A percentile compares a stretch with the other conserved stretches of the same genome.
Evolutionary conservation across 139 green algal genomes (phyloP).

Genomic region (Ettlia oleoabundans): DNA sequence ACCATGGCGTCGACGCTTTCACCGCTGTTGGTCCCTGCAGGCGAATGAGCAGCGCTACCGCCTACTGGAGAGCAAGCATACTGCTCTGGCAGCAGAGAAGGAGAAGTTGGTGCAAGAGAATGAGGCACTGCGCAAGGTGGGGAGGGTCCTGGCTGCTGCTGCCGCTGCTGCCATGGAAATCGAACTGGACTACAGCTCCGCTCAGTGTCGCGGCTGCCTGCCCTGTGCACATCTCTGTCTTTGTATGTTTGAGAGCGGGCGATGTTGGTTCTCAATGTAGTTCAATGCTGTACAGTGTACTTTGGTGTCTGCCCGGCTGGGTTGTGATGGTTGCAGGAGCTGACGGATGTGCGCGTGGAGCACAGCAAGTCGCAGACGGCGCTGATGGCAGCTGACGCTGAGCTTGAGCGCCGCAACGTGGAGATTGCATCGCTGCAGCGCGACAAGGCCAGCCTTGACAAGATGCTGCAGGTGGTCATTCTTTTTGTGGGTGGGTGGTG

Average conservation of each 20-base stretch:
- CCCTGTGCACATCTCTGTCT: too few species aligned
- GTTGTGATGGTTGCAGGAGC: too few species aligned
- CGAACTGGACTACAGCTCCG: too few species aligned
- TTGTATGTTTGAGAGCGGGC: too few species aligned
- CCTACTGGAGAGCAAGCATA: constrained; percentile 45
- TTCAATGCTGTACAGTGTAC: too few species aligned
- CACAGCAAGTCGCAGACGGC: constrained; percentile 45
- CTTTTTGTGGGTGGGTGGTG: too few species aligned
- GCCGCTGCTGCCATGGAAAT: too few species aligned
- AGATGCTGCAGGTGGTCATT: constrained; percentile 47
- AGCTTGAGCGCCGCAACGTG: constrained; percentile 39
- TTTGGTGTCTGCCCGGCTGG: too few species aligned
- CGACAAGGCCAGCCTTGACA: constrained; percentile 50
- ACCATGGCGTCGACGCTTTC: too few species aligned
- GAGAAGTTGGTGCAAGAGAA: constrained; percentile 46
- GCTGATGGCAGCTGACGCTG: constrained; percentile 42
- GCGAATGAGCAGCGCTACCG: constrained; percentile 60
- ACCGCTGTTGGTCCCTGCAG: constrained; percentile 12
- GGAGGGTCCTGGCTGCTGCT: too few species aligned
- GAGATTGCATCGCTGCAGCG: constrained; percentile 39
- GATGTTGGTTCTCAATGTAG: too few species aligned
- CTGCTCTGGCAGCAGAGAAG: constrained; percentile 39
- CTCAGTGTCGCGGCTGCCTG: too few species aligned
- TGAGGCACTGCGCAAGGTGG: constrained; percentile 23
- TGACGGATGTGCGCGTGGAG: constrained; percentile 38